Conservation (phyloP, 129 eudicot species). For the Chrysanthemum lavandulifolium region DNA sequence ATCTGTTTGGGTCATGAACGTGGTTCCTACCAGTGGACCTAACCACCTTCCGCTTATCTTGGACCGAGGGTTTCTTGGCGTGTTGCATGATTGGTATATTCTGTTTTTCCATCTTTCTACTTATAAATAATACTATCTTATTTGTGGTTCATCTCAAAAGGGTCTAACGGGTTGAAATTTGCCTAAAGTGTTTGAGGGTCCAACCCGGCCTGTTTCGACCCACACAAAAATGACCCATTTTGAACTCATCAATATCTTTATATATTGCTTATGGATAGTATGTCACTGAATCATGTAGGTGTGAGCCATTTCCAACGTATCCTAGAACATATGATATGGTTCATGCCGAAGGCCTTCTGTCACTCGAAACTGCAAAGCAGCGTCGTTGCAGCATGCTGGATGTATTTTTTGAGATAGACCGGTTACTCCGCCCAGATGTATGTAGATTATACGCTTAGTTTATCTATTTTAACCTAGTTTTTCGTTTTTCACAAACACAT, state of each 20-base stretch:
- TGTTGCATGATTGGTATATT: constrained; percentile 87
- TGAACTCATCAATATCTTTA: too few species aligned
- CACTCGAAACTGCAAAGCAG: constrained; percentile 65
- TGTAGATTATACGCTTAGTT: background rate
- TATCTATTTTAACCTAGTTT: too few species aligned
- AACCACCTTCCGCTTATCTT: constrained; percentile 78
- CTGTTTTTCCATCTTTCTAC: background rate
- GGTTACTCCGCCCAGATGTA: constrained; percentile 99
- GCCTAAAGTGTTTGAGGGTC: too few species aligned
- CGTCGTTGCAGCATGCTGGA: constrained; percentile 74
- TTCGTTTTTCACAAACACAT: too few species aligned
- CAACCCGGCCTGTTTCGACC: too few species aligned
- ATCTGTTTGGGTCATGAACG: constrained; percentile 99
- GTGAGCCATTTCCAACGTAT: constrained; percentile 95
- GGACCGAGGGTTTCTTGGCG: constrained; percentile 93
- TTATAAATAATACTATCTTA: background rate
- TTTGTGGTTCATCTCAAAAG: background rate
- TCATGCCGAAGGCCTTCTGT: constrained; percentile 91
- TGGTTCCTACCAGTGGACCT: constrained; percentile 74
- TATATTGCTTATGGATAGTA: background rate
- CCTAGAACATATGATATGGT: constrained; percentile 97
- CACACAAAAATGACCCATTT: too few species aligned
- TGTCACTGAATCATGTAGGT: constrained; percentile 47
- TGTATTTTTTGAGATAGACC: constrained; percentile 81
- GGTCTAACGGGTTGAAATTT: background rate